Percentiles rank a stretch among this genome's conserved stretches.
Evolutionary conservation across 1,284 basidiomycete genomes (phyloP).

Genomic region (Pterula multifida): DNA sequence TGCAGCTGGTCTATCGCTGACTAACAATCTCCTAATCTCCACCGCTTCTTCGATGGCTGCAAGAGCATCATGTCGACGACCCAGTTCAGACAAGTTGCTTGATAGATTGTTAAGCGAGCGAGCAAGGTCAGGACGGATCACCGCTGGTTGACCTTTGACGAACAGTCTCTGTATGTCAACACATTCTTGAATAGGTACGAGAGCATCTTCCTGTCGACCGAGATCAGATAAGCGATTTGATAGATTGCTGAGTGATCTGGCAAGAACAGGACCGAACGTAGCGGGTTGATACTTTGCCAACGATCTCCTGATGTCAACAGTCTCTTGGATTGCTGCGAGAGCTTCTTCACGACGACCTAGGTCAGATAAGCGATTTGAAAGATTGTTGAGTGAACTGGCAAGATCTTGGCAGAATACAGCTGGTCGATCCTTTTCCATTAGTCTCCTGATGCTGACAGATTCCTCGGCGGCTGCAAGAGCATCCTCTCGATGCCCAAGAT

Average conservation of each 20-base stretch:
- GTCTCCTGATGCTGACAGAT: constrained; percentile 1
- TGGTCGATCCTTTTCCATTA: background rate
- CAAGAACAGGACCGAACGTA: background rate
- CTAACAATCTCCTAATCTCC: background rate
- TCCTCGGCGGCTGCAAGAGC: constrained; percentile 5
- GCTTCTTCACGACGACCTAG: constrained; percentile 3
- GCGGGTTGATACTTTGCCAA: background rate
- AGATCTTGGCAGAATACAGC: background rate
- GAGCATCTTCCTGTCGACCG: background rate
- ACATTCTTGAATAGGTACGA: background rate
- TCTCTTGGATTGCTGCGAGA: constrained; percentile 2
- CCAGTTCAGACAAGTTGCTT: background rate
- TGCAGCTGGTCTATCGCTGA: background rate
- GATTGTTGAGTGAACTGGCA: constrained; percentile 1
- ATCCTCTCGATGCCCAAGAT: background rate
- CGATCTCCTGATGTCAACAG: background rate
- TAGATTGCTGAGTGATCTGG: constrained; percentile 6
- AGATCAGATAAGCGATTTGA: background rate
- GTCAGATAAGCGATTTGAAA: constrained; percentile 1
- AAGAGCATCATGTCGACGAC: background rate
- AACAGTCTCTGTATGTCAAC: background rate
- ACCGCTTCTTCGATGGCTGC: background rate
- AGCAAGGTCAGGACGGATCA: background rate
- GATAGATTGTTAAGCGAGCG: background rate
- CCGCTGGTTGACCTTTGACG: background rate